phyloP scores from a whole-genome alignment of 1,284 basidiomycete species.

The Apiotrichum domesticum region DNA sequence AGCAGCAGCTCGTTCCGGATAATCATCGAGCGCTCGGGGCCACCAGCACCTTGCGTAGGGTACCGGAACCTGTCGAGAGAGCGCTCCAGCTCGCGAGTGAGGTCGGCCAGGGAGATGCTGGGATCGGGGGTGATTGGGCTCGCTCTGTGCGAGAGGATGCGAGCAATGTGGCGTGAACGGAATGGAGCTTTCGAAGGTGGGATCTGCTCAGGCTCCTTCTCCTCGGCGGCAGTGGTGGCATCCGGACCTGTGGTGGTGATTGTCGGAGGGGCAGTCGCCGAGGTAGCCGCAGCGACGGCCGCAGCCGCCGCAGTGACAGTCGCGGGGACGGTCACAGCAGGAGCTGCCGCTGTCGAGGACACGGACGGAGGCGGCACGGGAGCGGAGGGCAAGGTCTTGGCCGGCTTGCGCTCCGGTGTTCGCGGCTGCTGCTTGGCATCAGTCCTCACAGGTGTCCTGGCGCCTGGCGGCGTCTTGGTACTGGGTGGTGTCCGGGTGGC shows the following conservation, averaged over 20 bases:
- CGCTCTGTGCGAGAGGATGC: conserved; percentile 4
- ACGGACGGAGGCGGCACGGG: neutral
- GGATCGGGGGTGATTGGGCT: conserved; percentile 26
- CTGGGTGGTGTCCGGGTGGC: too few species aligned
- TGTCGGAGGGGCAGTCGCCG: neutral
- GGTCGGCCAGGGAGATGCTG: conserved; percentile 17
- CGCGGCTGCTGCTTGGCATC: neutral
- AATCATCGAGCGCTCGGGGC: conserved; percentile 37
- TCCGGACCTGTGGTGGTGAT: neutral
- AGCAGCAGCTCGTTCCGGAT: conserved; percentile 41
- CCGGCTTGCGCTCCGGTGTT: neutral
- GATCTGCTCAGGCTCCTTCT: conserved; percentile 7
- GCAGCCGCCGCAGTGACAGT: neutral
- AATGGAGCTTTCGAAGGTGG: conserved; percentile 15
- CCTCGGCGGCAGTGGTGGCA: neutral
- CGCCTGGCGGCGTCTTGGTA: neutral
- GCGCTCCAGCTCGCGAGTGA: conserved; percentile 30
- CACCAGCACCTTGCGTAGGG: conserved; percentile 26
- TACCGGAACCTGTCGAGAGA: conserved; percentile 27
- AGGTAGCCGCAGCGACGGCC: neutral
- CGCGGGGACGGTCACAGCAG: neutral
- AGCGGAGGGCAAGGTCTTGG: too few species aligned
- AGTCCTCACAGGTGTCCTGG: neutral
- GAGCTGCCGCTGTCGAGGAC: neutral
- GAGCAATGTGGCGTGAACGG: conserved; percentile 6